phyloP scores from a whole-genome alignment of 805 yeast species.

The Metschnikowia sp. region DNA sequence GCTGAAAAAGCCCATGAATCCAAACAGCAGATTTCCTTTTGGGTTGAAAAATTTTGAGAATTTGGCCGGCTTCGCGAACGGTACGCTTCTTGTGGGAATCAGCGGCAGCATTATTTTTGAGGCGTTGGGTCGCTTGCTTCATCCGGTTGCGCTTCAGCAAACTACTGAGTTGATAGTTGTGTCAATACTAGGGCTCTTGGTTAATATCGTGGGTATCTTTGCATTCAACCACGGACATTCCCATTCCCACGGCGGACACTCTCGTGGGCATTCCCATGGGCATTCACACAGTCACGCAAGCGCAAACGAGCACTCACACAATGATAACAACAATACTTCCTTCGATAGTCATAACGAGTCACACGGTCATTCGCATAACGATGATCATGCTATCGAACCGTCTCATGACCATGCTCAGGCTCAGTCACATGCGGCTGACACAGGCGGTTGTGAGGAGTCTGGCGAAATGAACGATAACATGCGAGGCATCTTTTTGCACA shows the following conservation, averaged over 20 bases:
- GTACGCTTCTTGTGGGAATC: conserved; percentile 81
- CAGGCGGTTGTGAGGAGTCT: not conserved
- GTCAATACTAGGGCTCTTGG: conserved; percentile 77
- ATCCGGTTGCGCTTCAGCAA: conserved; percentile 74
- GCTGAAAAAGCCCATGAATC: conserved; percentile 38
- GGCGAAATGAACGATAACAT: conserved; percentile 57
- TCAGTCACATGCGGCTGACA: conserved; percentile 10
- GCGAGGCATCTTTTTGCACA: conserved; percentile 92
- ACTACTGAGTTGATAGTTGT: conserved; percentile 85
- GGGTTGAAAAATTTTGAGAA: conserved; percentile 85
- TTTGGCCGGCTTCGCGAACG: conserved; percentile 93
- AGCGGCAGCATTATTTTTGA: conserved; percentile 86
- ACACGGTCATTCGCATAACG: conserved; percentile 4
- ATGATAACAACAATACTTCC: conserved; percentile 11
- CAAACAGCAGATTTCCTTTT: conserved; percentile 75
- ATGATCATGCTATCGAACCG: conserved; percentile 1
- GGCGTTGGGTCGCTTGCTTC: conserved; percentile 73
- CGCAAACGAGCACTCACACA: conserved; percentile 6
- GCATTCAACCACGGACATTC: conserved; percentile 88
- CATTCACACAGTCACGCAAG: conserved; percentile 33
- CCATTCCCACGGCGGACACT: conserved; percentile 44
- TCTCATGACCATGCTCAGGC: conserved; percentile 12
- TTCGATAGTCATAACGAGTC: conserved; percentile 4
- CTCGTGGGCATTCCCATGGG: conserved; percentile 34
- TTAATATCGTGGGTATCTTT: conserved; percentile 87